A percentile compares a stretch with the other conserved stretches of the same genome.
These are phyloP conservation scores for Pseudopediastrum boryanum DNA, from an alignment of 139 green algal species.

Conservation along the genomic window DNA sequence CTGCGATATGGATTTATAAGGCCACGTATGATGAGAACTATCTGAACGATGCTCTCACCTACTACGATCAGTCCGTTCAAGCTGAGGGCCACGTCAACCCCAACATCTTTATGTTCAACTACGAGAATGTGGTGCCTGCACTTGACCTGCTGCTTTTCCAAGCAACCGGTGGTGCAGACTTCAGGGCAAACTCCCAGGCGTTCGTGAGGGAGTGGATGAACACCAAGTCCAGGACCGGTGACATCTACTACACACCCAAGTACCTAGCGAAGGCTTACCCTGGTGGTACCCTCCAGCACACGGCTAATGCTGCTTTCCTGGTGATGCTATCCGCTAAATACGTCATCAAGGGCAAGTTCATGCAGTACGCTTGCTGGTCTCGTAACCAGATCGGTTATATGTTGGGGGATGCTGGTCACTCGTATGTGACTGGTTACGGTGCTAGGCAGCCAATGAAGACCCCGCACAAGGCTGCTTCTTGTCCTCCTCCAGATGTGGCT, in stretches of 20 bases:
- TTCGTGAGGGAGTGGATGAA: constrained; percentile 43
- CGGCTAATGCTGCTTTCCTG: constrained; percentile 41
- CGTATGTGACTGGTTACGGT: constrained; percentile 43
- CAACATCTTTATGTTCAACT: constrained; percentile 48
- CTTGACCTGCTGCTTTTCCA: constrained; percentile 40
- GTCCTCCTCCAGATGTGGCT: constrained; percentile 32
- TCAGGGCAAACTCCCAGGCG: constrained; percentile 32
- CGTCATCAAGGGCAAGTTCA: constrained; percentile 37
- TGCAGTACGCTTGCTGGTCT: constrained; percentile 42
- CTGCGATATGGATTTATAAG: constrained; percentile 42
- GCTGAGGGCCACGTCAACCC: constrained; percentile 40
- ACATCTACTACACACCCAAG: constrained; percentile 45
- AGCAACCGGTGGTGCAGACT: constrained; percentile 16
- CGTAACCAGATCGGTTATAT: constrained; percentile 48
- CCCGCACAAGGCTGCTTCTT: constrained; percentile 38
- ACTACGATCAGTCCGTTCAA: constrained; percentile 36
- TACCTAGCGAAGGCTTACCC: constrained; percentile 41
- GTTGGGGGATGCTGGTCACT: constrained; percentile 39
- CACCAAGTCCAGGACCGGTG: constrained; percentile 34
- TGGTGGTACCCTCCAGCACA: constrained; percentile 40
- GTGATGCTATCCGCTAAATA: constrained; percentile 39
- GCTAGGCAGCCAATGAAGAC: constrained; percentile 37
- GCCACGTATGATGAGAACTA: constrained; percentile 43
- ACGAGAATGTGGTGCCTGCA: constrained; percentile 42
- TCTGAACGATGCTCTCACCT: constrained; percentile 40